These are phyloP conservation scores for Fusarium kyushuense DNA, from an alignment of 2,329 filamentous ascomycete species.

Conservation along the genomic window DNA sequence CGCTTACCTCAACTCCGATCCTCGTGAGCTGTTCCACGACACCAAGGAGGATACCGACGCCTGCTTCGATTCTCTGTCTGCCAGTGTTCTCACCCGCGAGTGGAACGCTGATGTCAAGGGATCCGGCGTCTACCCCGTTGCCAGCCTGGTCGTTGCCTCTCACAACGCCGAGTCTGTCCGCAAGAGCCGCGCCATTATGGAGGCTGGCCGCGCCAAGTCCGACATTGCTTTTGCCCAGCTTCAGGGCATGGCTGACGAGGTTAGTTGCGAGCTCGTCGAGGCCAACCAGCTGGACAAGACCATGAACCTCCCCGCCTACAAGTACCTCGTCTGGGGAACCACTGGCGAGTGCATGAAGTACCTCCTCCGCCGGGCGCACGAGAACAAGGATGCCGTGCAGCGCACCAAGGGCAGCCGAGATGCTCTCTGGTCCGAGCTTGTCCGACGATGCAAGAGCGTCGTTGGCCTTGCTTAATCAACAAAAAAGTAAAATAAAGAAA, in stretches of 20 bases:
- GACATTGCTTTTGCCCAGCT: slow-evolving; percentile 72
- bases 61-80: slow-evolving; percentile 78
- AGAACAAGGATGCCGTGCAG: slow-evolving; percentile 78
- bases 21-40: slow-evolving; percentile 76
- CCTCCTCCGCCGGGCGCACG: slow-evolving; percentile 70
- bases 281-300: slow-evolving; percentile 50
- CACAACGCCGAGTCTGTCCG: slow-evolving; percentile 83
- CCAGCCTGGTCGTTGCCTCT: slow-evolving; percentile 79
- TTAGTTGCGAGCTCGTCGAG: slow-evolving; percentile 73
- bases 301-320: slow-evolving; percentile 70
- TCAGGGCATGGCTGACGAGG: slow-evolving; percentile 95
- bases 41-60: slow-evolving; percentile 78
- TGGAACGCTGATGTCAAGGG: slow-evolving; percentile 54
- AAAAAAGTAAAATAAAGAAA: slow-evolving; percentile 7
- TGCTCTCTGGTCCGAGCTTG: slow-evolving; percentile 72
- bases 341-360: slow-evolving; percentile 89
- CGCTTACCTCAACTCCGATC: slow-evolving; percentile 78
- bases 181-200: slow-evolving; percentile 65
- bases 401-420: slow-evolving; percentile 71
- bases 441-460: slow-evolving; percentile 63
- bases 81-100: slow-evolving; percentile 72
- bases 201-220: slow-evolving; percentile 57
- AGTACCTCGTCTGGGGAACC: slow-evolving; percentile 77
- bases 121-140: slow-evolving; percentile 63
- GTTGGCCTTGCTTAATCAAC: slow-evolving; percentile 55